Evolutionary conservation across 176 grass and related monocot genomes (phyloP).

Genomic region (Thinopyrum elongatum): DNA sequence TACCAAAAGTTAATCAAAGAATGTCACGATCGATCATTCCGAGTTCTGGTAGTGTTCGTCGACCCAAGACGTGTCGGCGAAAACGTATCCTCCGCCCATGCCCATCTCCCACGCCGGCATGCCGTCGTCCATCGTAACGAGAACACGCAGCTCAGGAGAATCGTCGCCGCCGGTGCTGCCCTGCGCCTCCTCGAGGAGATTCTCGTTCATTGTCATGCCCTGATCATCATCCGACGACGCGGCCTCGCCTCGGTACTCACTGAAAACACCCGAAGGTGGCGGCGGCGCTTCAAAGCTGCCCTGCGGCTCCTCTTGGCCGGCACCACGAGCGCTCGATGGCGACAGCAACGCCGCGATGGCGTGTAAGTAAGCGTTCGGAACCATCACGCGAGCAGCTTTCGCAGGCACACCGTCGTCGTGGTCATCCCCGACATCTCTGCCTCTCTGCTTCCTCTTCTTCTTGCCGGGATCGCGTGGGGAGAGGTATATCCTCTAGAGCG

Average conservation of each 20-base stretch:
- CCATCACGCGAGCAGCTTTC: background rate
- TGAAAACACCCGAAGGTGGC: background rate
- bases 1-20: too few species aligned
- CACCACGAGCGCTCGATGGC: background rate
- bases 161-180: background rate
- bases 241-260: background rate
- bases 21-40: too few species aligned
- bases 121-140: background rate
- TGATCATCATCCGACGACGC: background rate
- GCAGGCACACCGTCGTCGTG: background rate
- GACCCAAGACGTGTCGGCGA: too few species aligned
- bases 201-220: background rate
- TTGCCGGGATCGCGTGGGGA: background rate
- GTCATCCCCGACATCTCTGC: background rate
- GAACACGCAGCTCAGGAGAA: background rate
- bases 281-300: background rate
- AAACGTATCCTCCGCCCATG: too few species aligned
- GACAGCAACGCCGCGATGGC: background rate
- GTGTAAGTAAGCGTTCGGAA: background rate
- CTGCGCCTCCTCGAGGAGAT: background rate
- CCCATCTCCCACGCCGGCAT: too few species aligned
- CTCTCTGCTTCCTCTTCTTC: background rate
- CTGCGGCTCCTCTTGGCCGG: background rate
- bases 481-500: constrained; percentile 23
- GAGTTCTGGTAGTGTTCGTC: too few species aligned